Base-by-base conservation (phyloP, 1,284 basidiomycete species). In the Naganishia cerealis region DNA sequence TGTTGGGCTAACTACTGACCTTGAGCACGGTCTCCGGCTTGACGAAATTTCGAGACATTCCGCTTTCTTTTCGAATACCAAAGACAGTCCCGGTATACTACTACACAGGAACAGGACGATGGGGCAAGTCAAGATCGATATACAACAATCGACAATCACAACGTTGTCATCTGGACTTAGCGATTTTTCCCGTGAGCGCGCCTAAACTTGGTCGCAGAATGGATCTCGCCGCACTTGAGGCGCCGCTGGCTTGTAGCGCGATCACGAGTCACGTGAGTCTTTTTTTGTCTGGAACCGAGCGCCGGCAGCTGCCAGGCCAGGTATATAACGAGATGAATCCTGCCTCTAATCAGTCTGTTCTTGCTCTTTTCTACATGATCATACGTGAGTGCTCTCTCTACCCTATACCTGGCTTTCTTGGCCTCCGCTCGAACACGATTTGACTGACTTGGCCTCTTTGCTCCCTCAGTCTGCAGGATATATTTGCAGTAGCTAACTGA, bases 11-110 rank as follows among this genome's bases (percentile, higher is more conserved):
- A 33, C 29, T 21, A 73, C 78, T 15, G 55, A 80, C 79, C 77
- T 79, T 79, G 75, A 81, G 80, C 71, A 79, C 79, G 73, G 80
- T 81, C 75, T 81, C 80, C 42, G 80, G 80, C 73, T 81, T 81
- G 72, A 79, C 76, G 72, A 78, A 81, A 69, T 78, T 75, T 63
- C 79, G 77, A 36, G 77, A 77, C 79, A 81, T 81, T 58, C 43
- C 75, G 72, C 38, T 15, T 38, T 69, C 54, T 54, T 56, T 67
- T 55, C 43, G 33, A 21, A 33, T 53, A 48, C 48, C 33, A 56
- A 53, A 40, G 38, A 16, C n/a, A 52, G 50, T 42, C 61, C 61
- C 53, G 50, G 61, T 63, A 63, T 63, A 42, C 38, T 59, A 42
- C 61, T 54, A 54, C 52, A 40, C 61, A 54, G 61, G 61, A 50